Conservation (phyloP, 768 basidiomycete species). For the Trametes coccinea region DNA sequence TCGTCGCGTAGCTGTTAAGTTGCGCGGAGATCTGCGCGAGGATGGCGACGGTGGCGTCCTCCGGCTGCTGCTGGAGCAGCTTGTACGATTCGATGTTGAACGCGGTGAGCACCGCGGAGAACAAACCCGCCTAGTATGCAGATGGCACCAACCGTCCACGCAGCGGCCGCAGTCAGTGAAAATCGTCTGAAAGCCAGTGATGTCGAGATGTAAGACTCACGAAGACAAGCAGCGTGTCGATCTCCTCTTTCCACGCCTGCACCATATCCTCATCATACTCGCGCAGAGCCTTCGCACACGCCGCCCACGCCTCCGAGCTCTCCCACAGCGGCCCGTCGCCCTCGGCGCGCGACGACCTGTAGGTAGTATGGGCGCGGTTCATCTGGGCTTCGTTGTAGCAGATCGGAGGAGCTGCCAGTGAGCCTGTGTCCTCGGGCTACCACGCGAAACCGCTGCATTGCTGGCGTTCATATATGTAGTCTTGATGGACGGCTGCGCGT, state of each 20-base stretch:
- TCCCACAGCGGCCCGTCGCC: not conserved
- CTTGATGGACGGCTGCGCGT: too few relatives aligned
- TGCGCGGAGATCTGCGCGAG: constrained; percentile 21
- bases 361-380: constrained; percentile 6
- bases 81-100: constrained; percentile 24
- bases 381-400: not conserved
- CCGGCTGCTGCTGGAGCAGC: constrained; percentile 19
- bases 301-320: constrained; percentile 24
- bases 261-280: constrained; percentile 24
- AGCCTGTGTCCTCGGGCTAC: too few relatives aligned
- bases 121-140: constrained; percentile 19
- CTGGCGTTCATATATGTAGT: too few relatives aligned
- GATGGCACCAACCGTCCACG: too few relatives aligned
- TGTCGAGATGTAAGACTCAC: constrained; percentile 13
- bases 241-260: constrained; percentile 27
- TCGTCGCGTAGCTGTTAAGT: constrained; percentile 14
- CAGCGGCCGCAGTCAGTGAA: too few relatives aligned
- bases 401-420: not conserved
- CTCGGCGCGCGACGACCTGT: not conserved
- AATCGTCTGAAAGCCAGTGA: not conserved
- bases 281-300: constrained; percentile 21
- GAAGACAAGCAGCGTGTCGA: constrained; percentile 28
- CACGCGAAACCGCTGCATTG: too few relatives aligned
- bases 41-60: constrained; percentile 6
- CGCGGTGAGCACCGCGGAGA: constrained; percentile 26